Evolutionary conservation across 805 yeast species (phyloP), one percentile per base, ranked within the genome.

Genomic region (Saccharomycopsis babjevae): DNA sequence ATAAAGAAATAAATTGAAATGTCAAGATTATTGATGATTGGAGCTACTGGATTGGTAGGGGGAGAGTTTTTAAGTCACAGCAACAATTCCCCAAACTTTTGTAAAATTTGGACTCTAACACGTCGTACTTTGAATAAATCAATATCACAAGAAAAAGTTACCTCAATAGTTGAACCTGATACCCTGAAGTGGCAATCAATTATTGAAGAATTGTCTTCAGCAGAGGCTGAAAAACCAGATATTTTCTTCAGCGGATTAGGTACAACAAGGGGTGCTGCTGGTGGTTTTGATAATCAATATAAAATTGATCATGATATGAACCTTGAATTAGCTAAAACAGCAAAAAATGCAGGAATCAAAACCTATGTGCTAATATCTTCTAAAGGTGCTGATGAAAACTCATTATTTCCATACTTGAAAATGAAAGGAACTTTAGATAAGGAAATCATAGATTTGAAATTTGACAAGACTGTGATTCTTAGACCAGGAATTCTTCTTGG

Each of bases 31-130:
- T 72, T 80, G 54, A 67, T 79, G 16, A 71, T 88, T 54, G 97
- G 97, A 1, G 79, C 91, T 34, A 89, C 96, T 1, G 97, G 97
- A 1, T 73, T 89, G 22, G 85, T 86, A 60, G 97, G 96, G 8
- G 66, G 76, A 28, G 77, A 74, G 28, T 78, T 88, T 62, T 69
- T 88, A 59, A 78, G 76, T 59, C 71, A 71, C 30, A 81, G 82
- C 5, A 71, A 72, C 43, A 63, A 68, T 10, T 71, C 80, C 2
- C 62, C 73, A 1, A 67, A 71, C 2, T 75, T 79, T 46, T 59
- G 71, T 1, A 72, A 75, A 22, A 69, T 86, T 5, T 72, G 72
- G 42, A 77, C 89, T 3, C 64, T 88, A 2, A 71, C 83, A 3
- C 79, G 94, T 68, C 76, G 82, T 59, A 56, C 57, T 22, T 34